A percentile compares a stretch with the other conserved stretches of the same genome.
Evolutionary conservation across 352 stramenopile genomes (phyloP).

Genomic region (Pythium rishiriense): DNA sequence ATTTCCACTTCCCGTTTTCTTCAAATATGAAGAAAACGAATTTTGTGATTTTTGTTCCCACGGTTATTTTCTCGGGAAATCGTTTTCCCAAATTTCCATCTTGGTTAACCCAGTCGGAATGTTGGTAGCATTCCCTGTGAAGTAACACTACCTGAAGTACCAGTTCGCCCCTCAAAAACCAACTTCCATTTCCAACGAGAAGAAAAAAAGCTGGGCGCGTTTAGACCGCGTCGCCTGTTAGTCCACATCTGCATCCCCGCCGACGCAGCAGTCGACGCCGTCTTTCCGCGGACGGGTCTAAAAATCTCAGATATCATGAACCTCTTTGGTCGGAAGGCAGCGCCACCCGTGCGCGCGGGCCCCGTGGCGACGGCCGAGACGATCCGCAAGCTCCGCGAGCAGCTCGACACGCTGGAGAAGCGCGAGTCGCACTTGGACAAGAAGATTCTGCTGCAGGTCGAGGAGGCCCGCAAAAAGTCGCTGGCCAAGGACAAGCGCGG

Average conservation of each 20-base stretch:
- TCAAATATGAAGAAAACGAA: background rate
- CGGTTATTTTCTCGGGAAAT: too few relatives aligned
- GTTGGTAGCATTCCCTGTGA: background rate
- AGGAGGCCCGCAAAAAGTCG: constrained; percentile 96
- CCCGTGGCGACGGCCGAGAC: constrained; percentile 81
- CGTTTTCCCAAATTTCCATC: background rate
- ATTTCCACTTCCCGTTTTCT: background rate
- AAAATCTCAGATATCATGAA: constrained; percentile 58
- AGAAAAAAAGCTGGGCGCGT: background rate
- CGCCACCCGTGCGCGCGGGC: constrained; percentile 48
- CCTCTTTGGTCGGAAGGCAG: constrained; percentile 81
- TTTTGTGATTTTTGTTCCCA: too few relatives aligned
- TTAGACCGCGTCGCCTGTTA: too few relatives aligned
- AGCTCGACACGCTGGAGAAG: constrained; percentile 92
- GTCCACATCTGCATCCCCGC: too few relatives aligned
- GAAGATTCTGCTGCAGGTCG: constrained; percentile 93
- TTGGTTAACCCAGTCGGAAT: background rate
- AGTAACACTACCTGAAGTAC: background rate
- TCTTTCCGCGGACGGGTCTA: background rate
- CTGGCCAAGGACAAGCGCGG: constrained; percentile 96
- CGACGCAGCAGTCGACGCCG: too few relatives aligned
- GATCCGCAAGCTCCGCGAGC: constrained; percentile 90
- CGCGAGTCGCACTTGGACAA: constrained; percentile 96
- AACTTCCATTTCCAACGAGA: background rate
- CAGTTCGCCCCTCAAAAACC: background rate